Percentiles rank a stretch among this genome's conserved stretches.
These are phyloP conservation scores for Fusarium algeriense DNA, from an alignment of 2,329 filamentous ascomycete genomes.

Conservation along the genomic window DNA sequence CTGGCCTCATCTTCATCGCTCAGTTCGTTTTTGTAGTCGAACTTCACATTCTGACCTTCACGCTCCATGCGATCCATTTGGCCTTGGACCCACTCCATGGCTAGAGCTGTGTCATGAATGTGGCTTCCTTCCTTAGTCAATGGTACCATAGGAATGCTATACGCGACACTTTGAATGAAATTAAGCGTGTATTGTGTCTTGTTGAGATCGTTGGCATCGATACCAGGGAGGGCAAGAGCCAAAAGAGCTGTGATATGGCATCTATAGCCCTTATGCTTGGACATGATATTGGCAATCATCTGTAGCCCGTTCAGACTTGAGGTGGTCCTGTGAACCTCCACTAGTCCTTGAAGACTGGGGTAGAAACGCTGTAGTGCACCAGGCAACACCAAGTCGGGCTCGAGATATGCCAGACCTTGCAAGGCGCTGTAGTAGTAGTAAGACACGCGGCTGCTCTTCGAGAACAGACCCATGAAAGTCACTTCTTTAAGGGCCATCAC, in stretches of 20 bases:
- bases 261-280: slow-evolving; percentile 92
- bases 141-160: slow-evolving; percentile 93
- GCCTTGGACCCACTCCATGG: slow-evolving; percentile 92
- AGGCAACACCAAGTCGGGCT: slow-evolving; percentile 91
- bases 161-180: slow-evolving; percentile 95
- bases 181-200: slow-evolving; percentile 96
- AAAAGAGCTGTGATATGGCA: slow-evolving; percentile 95
- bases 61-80: slow-evolving; percentile 95
- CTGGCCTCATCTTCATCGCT: slow-evolving; percentile 87
- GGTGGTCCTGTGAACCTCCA: slow-evolving; percentile 96
- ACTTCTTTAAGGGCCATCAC: slow-evolving; percentile 91
- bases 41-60: slow-evolving; percentile 84
- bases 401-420: slow-evolving; percentile 88
- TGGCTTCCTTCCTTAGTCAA: slow-evolving; percentile 71
- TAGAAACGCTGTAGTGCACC: slow-evolving; percentile 97
- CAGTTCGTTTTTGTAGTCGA: slow-evolving; percentile 86
- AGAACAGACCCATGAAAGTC: slow-evolving; percentile 97
- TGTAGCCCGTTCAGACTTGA: slow-evolving; percentile 93
- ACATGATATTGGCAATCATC: slow-evolving; percentile 91
- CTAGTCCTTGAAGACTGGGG: slow-evolving; percentile 93
- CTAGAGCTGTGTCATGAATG: slow-evolving; percentile 79
- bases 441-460: slow-evolving; percentile 92
- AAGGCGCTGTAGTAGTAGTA: slow-evolving; percentile 92
- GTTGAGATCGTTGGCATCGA: slow-evolving; percentile 96
- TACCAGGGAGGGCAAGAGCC: slow-evolving; percentile 92